Base-by-base conservation (phyloP, 2,329 filamentous ascomycete species). In the Colletotrichum scovillei region DNA sequence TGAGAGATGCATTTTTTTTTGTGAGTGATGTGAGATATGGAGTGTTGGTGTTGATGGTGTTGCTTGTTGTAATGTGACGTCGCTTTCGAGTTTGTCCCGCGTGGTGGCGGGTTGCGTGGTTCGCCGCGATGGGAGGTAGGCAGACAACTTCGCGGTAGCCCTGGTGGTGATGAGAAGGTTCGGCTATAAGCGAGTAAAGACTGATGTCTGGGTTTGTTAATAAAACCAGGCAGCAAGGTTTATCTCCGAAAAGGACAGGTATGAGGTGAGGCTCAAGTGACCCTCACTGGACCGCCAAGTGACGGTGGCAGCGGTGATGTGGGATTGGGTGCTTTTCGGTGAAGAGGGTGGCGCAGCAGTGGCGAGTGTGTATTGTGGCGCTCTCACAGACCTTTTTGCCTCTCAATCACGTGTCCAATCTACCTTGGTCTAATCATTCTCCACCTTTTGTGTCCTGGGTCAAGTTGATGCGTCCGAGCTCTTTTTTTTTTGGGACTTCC, bases 1-100 rank as follows among this genome's bases (percentile, higher is more conserved):
- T 62, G 76, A 62, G 65, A 78, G 69, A 63, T 79, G 79, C 81
- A 83, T 84, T 69, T 49, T 64, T 64, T 26, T 55, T 35, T 22
- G 22, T 32, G 1, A 0, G 38, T 42, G 38, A 8, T 42, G 38
- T 42, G 38, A 42, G 38, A 16, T 42, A 7, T 42, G 38, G 38
- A 42, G 35, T 32, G 26, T 19, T 14, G 11, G n/a, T 38, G 53
- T 7, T 22, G 30, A 19, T 63, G 4, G 16, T 49, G 55, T 19
- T 24, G 46, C 16, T 14, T 55, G 16, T 6, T 71, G n/a, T 55
- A 66, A 58, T 19, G 46, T 6, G 38, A 22, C 35, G 58, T 59
- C 30, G 30, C 46, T 42, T 49, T 72, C 53, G 59, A 49, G 46
- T 26, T 42, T 66, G 46, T 55, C 62, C 63, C 68, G 56, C 9